Percentiles rank a stretch among this genome's conserved stretches.
Evolutionary conservation across 345 rosid species (phyloP).

Genomic region (Toxicodendron radicans): DNA sequence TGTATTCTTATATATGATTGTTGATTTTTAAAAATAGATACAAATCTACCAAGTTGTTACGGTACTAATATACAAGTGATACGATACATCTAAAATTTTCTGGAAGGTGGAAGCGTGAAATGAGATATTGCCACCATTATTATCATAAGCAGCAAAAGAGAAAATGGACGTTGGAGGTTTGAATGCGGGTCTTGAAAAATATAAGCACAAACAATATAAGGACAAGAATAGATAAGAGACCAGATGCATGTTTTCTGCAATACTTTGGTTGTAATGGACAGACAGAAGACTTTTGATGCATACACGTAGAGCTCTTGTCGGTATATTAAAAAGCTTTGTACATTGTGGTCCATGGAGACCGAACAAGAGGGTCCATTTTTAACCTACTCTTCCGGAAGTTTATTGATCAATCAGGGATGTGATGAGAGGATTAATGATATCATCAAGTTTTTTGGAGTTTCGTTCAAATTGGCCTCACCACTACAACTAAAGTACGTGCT

Average conservation of each 20-base stretch:
- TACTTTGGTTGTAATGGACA: background rate
- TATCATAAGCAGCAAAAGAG: background rate
- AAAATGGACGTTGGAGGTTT: background rate
- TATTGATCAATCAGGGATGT: background rate
- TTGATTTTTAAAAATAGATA: too few species aligned
- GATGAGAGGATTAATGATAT: background rate
- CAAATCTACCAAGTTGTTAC: too few species aligned
- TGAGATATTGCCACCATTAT: slow-evolving; percentile 2
- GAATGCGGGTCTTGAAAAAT: too few species aligned
- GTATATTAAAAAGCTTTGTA: background rate
- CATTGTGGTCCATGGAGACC: background rate
- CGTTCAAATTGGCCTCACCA: background rate
- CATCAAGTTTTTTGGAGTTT: background rate
- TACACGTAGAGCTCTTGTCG: slow-evolving; percentile 1
- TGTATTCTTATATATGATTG: too few species aligned
- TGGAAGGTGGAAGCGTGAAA: too few species aligned
- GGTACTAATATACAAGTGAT: too few species aligned
- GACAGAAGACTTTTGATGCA: background rate
- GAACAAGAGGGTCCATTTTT: background rate
- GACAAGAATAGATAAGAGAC: slow-evolving; percentile 6
- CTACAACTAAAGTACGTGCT: too few species aligned
- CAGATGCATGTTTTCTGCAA: slow-evolving; percentile 19
- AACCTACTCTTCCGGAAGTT: background rate
- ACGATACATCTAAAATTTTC: too few species aligned
- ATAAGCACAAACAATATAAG: background rate